Base-by-base conservation (phyloP, 805 yeast genomes). In the Hanseniaspora opuntiae region DNA sequence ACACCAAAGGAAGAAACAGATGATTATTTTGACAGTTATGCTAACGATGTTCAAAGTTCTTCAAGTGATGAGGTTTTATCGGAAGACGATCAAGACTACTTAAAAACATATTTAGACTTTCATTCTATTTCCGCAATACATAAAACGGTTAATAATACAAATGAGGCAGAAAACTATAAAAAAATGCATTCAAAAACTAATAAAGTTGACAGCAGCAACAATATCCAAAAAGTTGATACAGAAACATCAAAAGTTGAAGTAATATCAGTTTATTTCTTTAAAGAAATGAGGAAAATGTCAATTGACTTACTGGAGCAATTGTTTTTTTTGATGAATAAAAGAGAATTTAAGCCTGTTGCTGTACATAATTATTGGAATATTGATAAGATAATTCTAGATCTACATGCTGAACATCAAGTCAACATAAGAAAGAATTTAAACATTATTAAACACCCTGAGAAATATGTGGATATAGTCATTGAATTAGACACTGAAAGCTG, bases 321-420 rank as follows among this genome's bases (percentile, higher is more conserved):
- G 17, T 51, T 36, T 37, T 46, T 47, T 4, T 20, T 24, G 11
- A 6, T 44, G 5, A 37, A 28, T n/a, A 20, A 14, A 14, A 36
- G 8, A 19, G n/a, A 17, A n/a, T 42, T 51, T 4, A 51, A 44
- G 16, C 32, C 38, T 5, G 19, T 22, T 11, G 35, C 54, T 14
- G 12, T 30, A 4, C 19, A 44, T 7, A 51, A 51, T 19, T 28
- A 24, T 25, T 51, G 54, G 54, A 44, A 51, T 20, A 44, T 51
- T 22, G 54, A 51, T 22, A 28, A 11, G 4, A 44, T 22, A 3
- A 44, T 51, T 19, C 7, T 51, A 17, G 39, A 24, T 9, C n/a
- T 51, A 9, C 9, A 42, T 17, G 3, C 22, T n/a, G 20, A 42
- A 17, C 33, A 45, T 42, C 16, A 50, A 28, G 17, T 3, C 12